phyloP scores from a whole-genome alignment of 495 filamentous ascomycete species.

The Neurospora discreta region DNA sequence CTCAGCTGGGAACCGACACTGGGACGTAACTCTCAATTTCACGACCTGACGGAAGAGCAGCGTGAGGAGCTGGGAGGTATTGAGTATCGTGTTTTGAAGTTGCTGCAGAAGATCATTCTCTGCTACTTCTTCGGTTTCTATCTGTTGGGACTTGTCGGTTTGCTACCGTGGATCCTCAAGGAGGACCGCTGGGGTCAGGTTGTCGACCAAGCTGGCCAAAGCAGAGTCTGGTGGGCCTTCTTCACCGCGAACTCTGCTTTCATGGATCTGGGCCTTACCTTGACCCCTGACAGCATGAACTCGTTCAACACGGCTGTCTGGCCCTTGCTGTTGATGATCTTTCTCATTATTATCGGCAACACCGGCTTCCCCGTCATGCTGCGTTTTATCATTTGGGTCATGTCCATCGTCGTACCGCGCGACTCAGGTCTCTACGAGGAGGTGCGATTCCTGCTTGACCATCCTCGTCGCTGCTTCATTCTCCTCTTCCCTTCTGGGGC shows the following conservation, averaged over 20 bases:
- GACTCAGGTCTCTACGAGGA: constrained; percentile 73
- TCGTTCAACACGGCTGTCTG: constrained; percentile 70
- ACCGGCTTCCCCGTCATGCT: constrained; percentile 92
- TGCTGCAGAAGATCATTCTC: constrained; percentile 63
- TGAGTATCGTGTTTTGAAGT: constrained; percentile 85
- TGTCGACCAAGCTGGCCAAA: constrained; percentile 50
- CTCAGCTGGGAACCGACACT: constrained; percentile 88
- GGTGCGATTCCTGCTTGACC: constrained; percentile 79
- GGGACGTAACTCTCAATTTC: constrained; percentile 82
- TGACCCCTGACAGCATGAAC: constrained; percentile 87
- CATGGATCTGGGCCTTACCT: constrained; percentile 75
- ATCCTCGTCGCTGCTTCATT: constrained; percentile 90
- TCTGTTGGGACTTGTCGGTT: constrained; percentile 55
- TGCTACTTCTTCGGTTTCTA: constrained; percentile 70
- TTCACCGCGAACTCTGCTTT: constrained; percentile 80
- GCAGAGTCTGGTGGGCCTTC: constrained; percentile 78
- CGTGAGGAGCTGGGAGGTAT: constrained; percentile 89
- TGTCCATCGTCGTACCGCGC: constrained; percentile 44
- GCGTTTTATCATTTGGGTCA: constrained; percentile 75
- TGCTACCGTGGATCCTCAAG: constrained; percentile 71
- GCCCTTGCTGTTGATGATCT: constrained; percentile 61
- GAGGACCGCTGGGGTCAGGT: constrained; percentile 44
- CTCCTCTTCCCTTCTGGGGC: constrained; percentile 79
- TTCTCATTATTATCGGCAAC: constrained; percentile 85
- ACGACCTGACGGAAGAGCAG: constrained; percentile 79